Conservation (phyloP, 371 early-diverging fungal genomes). For the Globomyces sp. region DNA sequence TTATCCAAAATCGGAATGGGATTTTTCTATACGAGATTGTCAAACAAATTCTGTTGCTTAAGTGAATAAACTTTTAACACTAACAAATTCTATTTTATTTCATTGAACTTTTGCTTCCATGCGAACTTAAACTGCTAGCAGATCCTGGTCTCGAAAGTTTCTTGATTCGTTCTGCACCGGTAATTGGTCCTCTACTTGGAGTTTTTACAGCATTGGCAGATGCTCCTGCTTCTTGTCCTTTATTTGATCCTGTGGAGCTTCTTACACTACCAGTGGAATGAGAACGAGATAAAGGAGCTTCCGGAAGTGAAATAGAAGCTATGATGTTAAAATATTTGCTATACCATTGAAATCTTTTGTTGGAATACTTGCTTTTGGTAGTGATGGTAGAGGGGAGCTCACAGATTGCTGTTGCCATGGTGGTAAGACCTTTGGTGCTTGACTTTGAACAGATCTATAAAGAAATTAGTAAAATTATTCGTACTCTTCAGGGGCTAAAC, state of each 20-base stretch:
- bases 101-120: constrained; percentile 18
- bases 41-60: no score
- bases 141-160: constrained; percentile 37
- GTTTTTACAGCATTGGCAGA: not conserved
- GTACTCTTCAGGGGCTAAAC: not conserved
- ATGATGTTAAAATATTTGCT: not conserved
- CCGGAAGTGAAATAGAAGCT: not conserved
- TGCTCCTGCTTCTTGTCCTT: not conserved
- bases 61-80: no score
- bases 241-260: not conserved
- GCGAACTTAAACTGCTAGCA: constrained; percentile 36
- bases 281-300: not conserved
- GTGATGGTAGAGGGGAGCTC: not conserved
- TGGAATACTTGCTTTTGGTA: constrained; percentile 24
- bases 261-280: not conserved
- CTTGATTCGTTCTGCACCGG: constrained; percentile 38
- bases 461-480: constrained; percentile 10
- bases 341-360: constrained; percentile 32
- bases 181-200: constrained; percentile 31
- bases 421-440: not conserved
- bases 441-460: not conserved
- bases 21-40: not conserved
- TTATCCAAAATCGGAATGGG: constrained; percentile 35
- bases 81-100: constrained; percentile 4
- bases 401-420: not conserved